Conservation (phyloP, 2,329 filamentous ascomycete species). For the Dothideomycetes sp. region DNA sequence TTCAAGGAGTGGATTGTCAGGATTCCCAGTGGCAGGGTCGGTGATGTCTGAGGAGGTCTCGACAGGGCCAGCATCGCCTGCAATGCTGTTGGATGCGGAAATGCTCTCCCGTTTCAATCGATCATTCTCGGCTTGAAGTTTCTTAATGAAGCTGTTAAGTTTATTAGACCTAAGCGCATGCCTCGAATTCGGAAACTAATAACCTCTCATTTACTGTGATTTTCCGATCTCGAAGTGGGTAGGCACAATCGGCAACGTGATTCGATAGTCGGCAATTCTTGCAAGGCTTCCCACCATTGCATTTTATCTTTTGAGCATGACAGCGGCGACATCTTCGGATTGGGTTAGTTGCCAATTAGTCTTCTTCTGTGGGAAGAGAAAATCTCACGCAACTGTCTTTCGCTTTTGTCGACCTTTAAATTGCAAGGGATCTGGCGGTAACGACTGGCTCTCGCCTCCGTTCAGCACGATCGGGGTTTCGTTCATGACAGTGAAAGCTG, state of each 20-base stretch:
- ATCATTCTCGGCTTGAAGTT: conserved; percentile 21
- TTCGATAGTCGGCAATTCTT: conserved; percentile 17
- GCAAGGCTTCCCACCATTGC: conserved; percentile 23
- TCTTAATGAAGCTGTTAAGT: conserved; percentile 18
- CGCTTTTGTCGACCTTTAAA: conserved; percentile 4
- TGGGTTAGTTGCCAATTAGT: not conserved
- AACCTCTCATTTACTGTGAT: conserved; percentile 20
- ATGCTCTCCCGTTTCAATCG: conserved; percentile 12
- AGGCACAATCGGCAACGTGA: conserved; percentile 14
- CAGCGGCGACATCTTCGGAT: conserved; percentile 11
- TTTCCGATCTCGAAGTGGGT: conserved; percentile 20
- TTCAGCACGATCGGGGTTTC: not conserved
- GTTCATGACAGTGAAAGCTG: too few relatives aligned
- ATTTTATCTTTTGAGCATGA: conserved; percentile 20
- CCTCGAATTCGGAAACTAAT: not conserved
- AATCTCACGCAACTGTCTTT: conserved; percentile 7
- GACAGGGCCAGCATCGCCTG: conserved; percentile 1
- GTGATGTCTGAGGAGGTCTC: conserved; percentile 2
- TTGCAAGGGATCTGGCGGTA: not conserved
- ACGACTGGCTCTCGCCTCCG: conserved; percentile 12
- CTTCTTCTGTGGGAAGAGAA: not conserved
- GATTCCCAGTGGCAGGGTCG: conserved; percentile 14
- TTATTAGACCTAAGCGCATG: too few relatives aligned
- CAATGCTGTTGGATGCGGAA: conserved; percentile 1
- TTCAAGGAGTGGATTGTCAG: conserved; percentile 23